A percentile compares a stretch with the other conserved stretches of the same genome.
These are phyloP conservation scores for Pisolithus albus DNA, from an alignment of 768 basidiomycete genomes.

Conservation along the genomic window DNA sequence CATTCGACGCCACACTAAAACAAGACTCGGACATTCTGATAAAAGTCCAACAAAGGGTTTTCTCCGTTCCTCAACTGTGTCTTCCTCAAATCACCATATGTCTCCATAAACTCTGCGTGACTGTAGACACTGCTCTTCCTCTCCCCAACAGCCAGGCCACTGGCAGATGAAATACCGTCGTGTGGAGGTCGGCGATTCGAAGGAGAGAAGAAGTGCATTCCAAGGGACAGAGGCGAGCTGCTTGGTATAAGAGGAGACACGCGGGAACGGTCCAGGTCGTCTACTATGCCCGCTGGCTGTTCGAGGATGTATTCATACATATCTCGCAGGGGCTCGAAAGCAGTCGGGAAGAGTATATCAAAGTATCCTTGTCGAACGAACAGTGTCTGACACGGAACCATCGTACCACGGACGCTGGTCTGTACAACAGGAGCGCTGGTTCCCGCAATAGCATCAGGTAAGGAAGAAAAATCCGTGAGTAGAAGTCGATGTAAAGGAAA, in stretches of 20 bases:
- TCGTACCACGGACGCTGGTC: conserved; percentile 77
- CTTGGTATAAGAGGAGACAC: conserved; percentile 47
- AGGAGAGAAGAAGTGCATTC: conserved; percentile 64
- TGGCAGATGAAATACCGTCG: conserved; percentile 68
- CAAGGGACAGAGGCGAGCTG: conserved; percentile 45
- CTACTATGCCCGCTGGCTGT: conserved; percentile 35
- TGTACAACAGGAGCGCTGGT: conserved; percentile 87
- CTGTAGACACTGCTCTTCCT: conserved; percentile 78
- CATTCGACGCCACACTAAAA: conserved; percentile 33
- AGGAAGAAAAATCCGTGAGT: conserved; percentile 83
- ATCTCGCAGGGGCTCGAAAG: conserved; percentile 77
- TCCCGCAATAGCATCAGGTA: conserved; percentile 75
- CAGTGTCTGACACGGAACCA: conserved; percentile 84
- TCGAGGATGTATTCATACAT: conserved; percentile 85
- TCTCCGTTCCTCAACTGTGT: conserved; percentile 76
- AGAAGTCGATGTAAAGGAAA: conserved; percentile 94
- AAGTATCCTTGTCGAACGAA: conserved; percentile 95
- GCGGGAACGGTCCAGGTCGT: conserved; percentile 28
- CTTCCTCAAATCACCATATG: conserved; percentile 67
- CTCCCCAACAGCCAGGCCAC: conserved; percentile 74
- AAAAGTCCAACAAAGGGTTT: conserved; percentile 85
- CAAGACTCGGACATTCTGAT: conserved; percentile 89
- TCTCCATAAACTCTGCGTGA: conserved; percentile 83
- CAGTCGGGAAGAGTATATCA: conserved; percentile 97
- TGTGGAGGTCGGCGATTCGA: conserved; percentile 47